These are phyloP conservation scores for Goffeauzyma gilvescens DNA, from an alignment of 768 basidiomycete genomes.

Conservation along the genomic window DNA sequence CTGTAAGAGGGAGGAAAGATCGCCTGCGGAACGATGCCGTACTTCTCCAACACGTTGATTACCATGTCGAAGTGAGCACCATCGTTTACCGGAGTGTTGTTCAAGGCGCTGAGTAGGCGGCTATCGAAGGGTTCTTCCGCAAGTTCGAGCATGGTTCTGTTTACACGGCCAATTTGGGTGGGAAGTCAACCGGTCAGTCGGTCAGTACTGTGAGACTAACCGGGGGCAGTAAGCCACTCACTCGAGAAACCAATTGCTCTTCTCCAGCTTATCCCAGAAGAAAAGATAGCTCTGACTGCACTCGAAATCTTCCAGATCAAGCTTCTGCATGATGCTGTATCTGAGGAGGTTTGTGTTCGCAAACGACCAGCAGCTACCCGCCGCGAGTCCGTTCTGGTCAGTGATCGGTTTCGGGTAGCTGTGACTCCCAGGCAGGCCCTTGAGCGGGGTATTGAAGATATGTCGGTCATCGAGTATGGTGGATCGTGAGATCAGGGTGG, in stretches of 20 bases:
- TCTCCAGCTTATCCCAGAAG: constrained; percentile 93
- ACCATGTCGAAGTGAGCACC: constrained; percentile 95
- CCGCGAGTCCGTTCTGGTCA: constrained; percentile 65
- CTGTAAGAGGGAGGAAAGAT: constrained; percentile 63
- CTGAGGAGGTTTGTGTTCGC: constrained; percentile 55
- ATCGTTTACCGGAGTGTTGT: constrained; percentile 60
- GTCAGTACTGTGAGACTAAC: too few species aligned
- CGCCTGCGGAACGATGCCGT: constrained; percentile 68
- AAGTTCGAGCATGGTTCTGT: constrained; percentile 58
- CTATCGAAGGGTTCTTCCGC: constrained; percentile 61
- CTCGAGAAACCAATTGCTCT: constrained; percentile 80
- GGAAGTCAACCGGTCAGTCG: too few species aligned
- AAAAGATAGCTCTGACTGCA: constrained; percentile 81
- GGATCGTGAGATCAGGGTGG: constrained; percentile 16
- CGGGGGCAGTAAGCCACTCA: constrained; percentile 13
- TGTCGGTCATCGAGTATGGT: constrained; percentile 19
- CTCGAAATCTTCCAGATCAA: constrained; percentile 73
- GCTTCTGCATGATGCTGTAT: constrained; percentile 62
- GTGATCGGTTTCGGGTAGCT: constrained; percentile 66
- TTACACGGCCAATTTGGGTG: too few species aligned
- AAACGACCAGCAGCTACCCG: constrained; percentile 88
- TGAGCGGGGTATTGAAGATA: constrained; percentile 58
- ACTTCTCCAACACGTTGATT: constrained; percentile 48
- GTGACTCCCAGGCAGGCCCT: constrained; percentile 10
- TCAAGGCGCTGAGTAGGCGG: constrained; percentile 55